Conservation (phyloP, 192 early-diverging fungal species). For the Radiomyces spectabilis region DNA sequence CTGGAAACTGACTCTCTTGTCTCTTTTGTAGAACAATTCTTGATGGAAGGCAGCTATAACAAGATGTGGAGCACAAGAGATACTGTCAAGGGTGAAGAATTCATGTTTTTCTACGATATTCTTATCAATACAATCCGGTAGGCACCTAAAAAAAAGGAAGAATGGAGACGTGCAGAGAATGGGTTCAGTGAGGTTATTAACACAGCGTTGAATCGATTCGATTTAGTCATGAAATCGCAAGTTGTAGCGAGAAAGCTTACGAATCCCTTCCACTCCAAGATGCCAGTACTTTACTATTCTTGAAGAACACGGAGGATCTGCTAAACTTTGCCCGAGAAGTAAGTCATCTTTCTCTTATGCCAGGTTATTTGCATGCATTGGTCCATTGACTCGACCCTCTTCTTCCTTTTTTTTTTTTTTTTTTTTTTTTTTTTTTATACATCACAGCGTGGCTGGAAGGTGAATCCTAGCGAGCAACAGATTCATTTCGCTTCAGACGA, state of each 20-base stretch:
- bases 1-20: neutral
- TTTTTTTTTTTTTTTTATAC: conserved; percentile 17
- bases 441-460: conserved; percentile 64
- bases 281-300: conserved; percentile 87
- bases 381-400: neutral
- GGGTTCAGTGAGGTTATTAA: conserved; percentile 3
- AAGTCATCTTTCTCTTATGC: neutral
- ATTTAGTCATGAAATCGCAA: conserved; percentile 86
- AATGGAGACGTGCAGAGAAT: neutral
- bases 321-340: conserved; percentile 81
- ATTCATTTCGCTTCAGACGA: conserved; percentile 71
- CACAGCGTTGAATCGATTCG: conserved; percentile 11
- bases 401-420: neutral
- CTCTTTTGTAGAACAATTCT: conserved; percentile 67
- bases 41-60: conserved; percentile 98
- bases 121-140: conserved; percentile 89
- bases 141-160: neutral
- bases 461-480: conserved; percentile 71
- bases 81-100: conserved; percentile 88
- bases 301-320: conserved; percentile 70
- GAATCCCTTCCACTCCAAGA: conserved; percentile 73
- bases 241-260: conserved; percentile 95
- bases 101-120: conserved; percentile 90
- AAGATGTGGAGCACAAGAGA: conserved; percentile 89
- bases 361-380: neutral